These are phyloP conservation scores for Paulinella micropora DNA, from an alignment of 78 protist genomes.

Conservation along the genomic window DNA sequence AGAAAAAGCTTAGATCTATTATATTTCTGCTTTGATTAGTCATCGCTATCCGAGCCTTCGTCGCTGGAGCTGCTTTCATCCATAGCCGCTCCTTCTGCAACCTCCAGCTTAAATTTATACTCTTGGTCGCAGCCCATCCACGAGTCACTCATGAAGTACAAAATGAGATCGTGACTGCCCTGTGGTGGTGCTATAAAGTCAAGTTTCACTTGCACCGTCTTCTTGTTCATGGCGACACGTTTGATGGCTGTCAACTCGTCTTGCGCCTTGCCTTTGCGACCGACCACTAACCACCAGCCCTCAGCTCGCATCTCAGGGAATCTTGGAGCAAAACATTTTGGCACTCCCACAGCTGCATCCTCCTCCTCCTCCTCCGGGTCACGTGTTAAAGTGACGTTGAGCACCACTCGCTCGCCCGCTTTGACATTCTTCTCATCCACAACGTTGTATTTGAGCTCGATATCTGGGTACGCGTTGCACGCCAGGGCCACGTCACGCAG, in stretches of 20 bases:
- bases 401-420: constrained; percentile 23
- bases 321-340: neutral
- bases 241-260: constrained; percentile 53
- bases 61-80: constrained; percentile 14
- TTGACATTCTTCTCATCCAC: constrained; percentile 33
- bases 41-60: neutral
- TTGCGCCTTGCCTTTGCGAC: constrained; percentile 29
- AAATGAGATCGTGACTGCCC: constrained; percentile 46
- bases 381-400: constrained; percentile 46
- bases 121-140: constrained; percentile 79
- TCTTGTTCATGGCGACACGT: constrained; percentile 18
- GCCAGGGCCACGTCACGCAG: constrained; percentile 35
- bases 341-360: neutral
- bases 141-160: constrained; percentile 74
- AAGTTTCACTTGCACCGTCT: constrained; percentile 15
- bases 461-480: constrained; percentile 53
- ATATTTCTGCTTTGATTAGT: too few species aligned
- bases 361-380: constrained; percentile 39
- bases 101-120: constrained; percentile 38
- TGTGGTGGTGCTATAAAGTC: constrained; percentile 62
- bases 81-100: neutral
- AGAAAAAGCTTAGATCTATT: too few species aligned
- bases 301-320: constrained; percentile 22
- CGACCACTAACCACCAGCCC: constrained; percentile 57
- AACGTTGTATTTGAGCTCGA: constrained; percentile 38